Conservation (phyloP, 768 basidiomycete genomes). For the Tulasnella sp. region DNA sequence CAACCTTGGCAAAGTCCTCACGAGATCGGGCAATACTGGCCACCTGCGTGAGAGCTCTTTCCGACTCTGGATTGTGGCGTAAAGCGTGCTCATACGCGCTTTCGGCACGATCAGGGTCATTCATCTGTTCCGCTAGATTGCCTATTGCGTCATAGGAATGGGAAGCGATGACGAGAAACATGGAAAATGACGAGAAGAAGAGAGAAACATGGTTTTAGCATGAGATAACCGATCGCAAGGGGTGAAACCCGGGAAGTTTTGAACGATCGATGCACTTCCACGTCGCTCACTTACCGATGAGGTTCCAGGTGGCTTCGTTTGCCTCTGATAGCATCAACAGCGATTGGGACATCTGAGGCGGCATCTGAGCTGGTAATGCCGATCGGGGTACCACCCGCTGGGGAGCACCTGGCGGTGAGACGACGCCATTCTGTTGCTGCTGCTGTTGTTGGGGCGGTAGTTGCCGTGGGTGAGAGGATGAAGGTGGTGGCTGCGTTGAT, state of each 20-base stretch:
- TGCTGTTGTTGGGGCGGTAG: constrained; percentile 26
- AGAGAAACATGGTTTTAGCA: constrained; percentile 14
- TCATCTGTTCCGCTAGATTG: constrained; percentile 90
- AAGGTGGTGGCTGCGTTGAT: constrained; percentile 18
- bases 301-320: constrained; percentile 91
- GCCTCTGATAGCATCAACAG: constrained; percentile 72
- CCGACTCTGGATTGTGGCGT: constrained; percentile 86
- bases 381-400: constrained; percentile 1
- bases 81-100: constrained; percentile 91
- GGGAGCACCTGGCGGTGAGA: constrained; percentile 25
- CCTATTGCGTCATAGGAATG: constrained; percentile 41
- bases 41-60: constrained; percentile 84
- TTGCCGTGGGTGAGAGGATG: constrained; percentile 31
- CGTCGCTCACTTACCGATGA: constrained; percentile 55
- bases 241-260: neutral
- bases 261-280: neutral
- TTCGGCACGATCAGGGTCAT: constrained; percentile 84
- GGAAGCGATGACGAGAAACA: neutral
- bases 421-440: constrained; percentile 18
- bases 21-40: constrained; percentile 95
- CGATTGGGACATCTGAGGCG: constrained; percentile 21
- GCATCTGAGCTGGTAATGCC: neutral
- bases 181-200: neutral
- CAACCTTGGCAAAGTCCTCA: constrained; percentile 92
- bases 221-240: neutral